phyloP scores from a whole-genome alignment of 139 green algal species.

The Eudorina sp. region DNA sequence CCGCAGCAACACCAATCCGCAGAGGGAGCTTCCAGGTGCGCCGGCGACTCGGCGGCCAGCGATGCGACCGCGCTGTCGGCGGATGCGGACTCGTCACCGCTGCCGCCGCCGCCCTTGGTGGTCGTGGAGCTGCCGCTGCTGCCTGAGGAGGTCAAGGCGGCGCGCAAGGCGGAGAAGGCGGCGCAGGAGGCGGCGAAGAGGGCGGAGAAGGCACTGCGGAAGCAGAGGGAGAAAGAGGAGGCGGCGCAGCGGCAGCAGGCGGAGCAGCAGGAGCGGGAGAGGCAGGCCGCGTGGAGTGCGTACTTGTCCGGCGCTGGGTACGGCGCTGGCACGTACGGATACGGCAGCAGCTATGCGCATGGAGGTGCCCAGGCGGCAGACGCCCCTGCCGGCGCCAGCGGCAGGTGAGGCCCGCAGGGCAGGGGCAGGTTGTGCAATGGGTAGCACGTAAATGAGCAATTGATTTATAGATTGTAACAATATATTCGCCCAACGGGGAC shows the following conservation, averaged over 20 bases:
- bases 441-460: too few relatives aligned
- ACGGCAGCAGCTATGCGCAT: too few relatives aligned
- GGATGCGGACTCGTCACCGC: too few relatives aligned
- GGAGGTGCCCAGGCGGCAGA: too few relatives aligned
- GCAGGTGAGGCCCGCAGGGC: too few relatives aligned
- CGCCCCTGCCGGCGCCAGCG: too few relatives aligned
- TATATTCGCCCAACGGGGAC: too few relatives aligned
- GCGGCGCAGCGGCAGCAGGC: neutral
- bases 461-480: too few relatives aligned
- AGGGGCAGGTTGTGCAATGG: too few relatives aligned
- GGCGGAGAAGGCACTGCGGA: slow-evolving; percentile 2
- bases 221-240: neutral
- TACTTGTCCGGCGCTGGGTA: neutral
- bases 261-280: neutral
- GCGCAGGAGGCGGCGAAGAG: neutral
- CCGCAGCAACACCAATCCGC: neutral
- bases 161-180: neutral
- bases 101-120: neutral
- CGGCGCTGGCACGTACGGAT: neutral
- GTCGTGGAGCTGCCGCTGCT: slow-evolving; percentile 38
- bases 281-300: neutral
- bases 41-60: too few relatives aligned
- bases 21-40: neutral
- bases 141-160: slow-evolving; percentile 37
- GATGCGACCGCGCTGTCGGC: too few relatives aligned